Percentiles rank a stretch among this genome's conserved stretches.
Conservation (phyloP, 2,329 filamentous ascomycete species). For the Botryotinia calthae region DNA sequence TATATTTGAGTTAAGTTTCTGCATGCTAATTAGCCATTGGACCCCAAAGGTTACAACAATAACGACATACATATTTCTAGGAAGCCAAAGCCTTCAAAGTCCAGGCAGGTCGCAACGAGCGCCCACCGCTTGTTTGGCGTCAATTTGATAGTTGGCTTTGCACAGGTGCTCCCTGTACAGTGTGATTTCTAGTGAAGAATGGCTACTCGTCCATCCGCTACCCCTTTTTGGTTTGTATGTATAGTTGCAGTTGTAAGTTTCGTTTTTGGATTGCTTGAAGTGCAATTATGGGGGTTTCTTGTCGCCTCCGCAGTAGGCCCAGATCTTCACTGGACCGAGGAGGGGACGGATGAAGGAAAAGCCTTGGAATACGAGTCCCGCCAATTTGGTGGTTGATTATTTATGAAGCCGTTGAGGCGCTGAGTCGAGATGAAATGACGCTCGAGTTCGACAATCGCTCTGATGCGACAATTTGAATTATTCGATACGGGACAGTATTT, state of each 20-base stretch:
- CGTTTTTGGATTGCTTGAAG: slow-evolving; percentile 13
- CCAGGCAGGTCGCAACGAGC: slow-evolving; percentile 52
- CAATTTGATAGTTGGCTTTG: slow-evolving; percentile 48
- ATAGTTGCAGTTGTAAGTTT: slow-evolving; percentile 23
- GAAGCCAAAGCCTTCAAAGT: slow-evolving; percentile 28
- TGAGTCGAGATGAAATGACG: slow-evolving; percentile 3
- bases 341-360: slow-evolving; percentile 82
- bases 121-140: slow-evolving; percentile 49
- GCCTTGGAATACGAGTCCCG: slow-evolving; percentile 71
- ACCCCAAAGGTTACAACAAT: not conserved
- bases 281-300: slow-evolving; percentile 95
- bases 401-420: slow-evolving; percentile 37
- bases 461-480: not conserved
- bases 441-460: not conserved
- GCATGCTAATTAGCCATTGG: slow-evolving; percentile 17
- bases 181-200: slow-evolving; percentile 20
- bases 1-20: slow-evolving; percentile 30
- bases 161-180: slow-evolving; percentile 41
- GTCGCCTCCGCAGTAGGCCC: slow-evolving; percentile 95
- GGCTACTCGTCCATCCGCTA: slow-evolving; percentile 28
- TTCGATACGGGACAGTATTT: slow-evolving; percentile 6
- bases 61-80: slow-evolving; percentile 12
- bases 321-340: slow-evolving; percentile 77
- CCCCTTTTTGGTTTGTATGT: slow-evolving; percentile 20
- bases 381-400: slow-evolving; percentile 78